phyloP scores from a whole-genome alignment of 345 rosid genomes.

The Psidium guajava region DNA sequence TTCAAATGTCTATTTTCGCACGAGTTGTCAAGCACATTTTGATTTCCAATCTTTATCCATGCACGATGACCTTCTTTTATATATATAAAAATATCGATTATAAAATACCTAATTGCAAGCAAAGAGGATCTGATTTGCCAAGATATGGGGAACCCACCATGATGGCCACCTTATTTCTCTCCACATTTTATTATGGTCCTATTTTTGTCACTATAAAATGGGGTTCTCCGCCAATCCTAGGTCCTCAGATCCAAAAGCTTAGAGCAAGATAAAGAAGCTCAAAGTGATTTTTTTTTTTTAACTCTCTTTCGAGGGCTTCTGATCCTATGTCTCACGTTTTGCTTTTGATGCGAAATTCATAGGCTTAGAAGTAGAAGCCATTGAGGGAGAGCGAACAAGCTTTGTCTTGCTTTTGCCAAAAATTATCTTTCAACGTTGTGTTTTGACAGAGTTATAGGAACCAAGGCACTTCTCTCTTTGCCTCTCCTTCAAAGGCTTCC shows the following conservation, averaged over 20 bases:
- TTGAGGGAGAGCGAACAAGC: constrained; percentile 26
- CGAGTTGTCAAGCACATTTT: background rate
- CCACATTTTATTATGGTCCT: background rate
- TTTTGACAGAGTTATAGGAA: background rate
- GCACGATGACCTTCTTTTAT: background rate
- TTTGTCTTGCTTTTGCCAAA: constrained; percentile 8
- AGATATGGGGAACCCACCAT: constrained; percentile 3
- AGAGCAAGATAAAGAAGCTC: background rate
- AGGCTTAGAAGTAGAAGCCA: constrained; percentile 8
- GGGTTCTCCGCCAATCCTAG: background rate
- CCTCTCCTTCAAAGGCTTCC: background rate
- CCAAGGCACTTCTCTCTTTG: background rate
- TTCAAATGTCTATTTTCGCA: background rate
- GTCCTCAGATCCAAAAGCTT: background rate
- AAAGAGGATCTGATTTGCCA: background rate
- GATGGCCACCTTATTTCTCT: background rate
- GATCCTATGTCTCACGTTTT: background rate
- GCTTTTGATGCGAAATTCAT: background rate
- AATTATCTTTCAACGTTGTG: background rate
- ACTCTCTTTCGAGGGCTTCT: constrained; percentile 32
- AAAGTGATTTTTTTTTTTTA: background rate
- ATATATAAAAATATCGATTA: background rate
- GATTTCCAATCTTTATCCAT: background rate
- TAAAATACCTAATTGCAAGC: background rate
- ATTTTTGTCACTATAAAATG: background rate